Conservation (phyloP, 495 filamentous ascomycete genomes). For the Parathielavia hyrcaniae region DNA sequence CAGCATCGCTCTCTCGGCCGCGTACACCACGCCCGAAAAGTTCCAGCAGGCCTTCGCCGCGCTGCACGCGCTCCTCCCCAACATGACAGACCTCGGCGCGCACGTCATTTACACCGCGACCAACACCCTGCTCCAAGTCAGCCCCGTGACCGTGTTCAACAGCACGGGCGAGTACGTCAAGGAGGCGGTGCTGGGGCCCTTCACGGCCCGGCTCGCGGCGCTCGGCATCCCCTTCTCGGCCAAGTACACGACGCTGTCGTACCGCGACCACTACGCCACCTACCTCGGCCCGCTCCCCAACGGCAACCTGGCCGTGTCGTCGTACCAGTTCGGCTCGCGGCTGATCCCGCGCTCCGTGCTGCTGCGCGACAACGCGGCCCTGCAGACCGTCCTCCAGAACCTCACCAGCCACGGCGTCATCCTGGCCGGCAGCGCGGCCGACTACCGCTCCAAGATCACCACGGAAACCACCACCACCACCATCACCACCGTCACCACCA, state of each 20-base stretch:
- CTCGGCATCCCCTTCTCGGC: slow-evolving; percentile 4
- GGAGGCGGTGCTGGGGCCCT: not conserved
- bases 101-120: slow-evolving; percentile 1
- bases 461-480: not conserved
- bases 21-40: slow-evolving; percentile 5
- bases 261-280: slow-evolving; percentile 2
- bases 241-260: not conserved
- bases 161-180: slow-evolving; percentile 1
- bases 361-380: not conserved
- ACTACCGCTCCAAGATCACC: not conserved
- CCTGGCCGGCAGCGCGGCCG: slow-evolving; percentile 4
- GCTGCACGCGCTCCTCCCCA: not conserved
- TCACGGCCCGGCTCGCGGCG: not conserved
- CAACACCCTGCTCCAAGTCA: not conserved
- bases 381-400: not conserved
- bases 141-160: slow-evolving; percentile 7
- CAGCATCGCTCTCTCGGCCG: slow-evolving; percentile 7
- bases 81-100: slow-evolving; percentile 1
- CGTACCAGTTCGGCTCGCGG: slow-evolving; percentile 7
- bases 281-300: slow-evolving; percentile 6
- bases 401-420: slow-evolving; percentile 2
- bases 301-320: not conserved
- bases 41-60: slow-evolving; percentile 2
- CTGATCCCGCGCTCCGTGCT: slow-evolving; percentile 6
- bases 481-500: no score